A percentile compares a stretch with the other conserved stretches of the same genome.
Conservation (phyloP, 495 filamentous ascomycete genomes). For the Aspergillus ellipticus region DNA sequence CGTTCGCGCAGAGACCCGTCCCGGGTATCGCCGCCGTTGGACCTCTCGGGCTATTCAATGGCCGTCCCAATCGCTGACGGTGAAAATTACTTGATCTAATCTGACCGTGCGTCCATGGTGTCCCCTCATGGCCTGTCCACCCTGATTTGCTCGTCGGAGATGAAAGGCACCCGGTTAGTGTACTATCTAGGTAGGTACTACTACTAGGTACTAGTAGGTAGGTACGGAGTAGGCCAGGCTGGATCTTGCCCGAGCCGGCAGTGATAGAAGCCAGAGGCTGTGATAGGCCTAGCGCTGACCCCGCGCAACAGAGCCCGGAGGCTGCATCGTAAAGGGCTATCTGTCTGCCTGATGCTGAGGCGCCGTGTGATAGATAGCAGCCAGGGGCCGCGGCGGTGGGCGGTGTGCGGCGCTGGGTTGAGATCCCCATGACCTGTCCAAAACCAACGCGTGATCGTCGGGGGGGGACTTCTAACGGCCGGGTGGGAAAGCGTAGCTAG, state of each 20-base stretch:
- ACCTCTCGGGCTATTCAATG: slow-evolving; percentile 2
- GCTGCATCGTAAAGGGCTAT: background rate
- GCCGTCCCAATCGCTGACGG: slow-evolving; percentile 36
- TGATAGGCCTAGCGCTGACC: background rate
- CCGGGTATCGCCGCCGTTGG: slow-evolving; percentile 39
- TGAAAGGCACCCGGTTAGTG: too few species aligned
- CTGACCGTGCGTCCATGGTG: slow-evolving; percentile 31
- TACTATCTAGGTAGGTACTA: too few species aligned
- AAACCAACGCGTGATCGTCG: background rate
- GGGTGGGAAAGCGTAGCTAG: too few species aligned
- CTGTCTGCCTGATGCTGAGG: background rate
- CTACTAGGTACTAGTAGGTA: too few species aligned
- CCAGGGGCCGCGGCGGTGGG: background rate
- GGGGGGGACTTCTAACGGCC: too few species aligned
- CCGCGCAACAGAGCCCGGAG: background rate
- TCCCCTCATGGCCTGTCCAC: background rate
- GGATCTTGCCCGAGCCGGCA: too few species aligned
- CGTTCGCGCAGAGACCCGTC: slow-evolving; percentile 18
- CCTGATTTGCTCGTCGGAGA: background rate
- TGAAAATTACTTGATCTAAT: slow-evolving; percentile 58
- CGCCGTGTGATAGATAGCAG: background rate
- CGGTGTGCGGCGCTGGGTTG: background rate
- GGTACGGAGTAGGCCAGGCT: too few species aligned
- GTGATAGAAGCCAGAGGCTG: background rate
- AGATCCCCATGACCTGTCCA: background rate